Evolutionary conservation across 2,329 filamentous ascomycete species (phyloP).

Genomic region (Aspergillus arachidicola): DNA sequence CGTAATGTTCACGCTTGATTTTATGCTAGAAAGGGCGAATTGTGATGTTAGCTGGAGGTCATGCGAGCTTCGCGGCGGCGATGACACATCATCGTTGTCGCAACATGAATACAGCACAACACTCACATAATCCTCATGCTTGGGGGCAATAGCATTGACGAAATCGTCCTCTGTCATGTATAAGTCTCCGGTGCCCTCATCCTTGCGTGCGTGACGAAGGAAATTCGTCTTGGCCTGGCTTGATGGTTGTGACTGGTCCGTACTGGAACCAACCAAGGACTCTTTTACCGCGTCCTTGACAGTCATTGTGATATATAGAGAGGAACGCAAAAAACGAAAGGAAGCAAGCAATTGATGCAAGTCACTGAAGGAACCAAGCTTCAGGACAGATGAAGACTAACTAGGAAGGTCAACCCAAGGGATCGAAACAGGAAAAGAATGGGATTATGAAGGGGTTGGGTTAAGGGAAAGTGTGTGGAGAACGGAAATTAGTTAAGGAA

Average conservation of each 20-base stretch:
- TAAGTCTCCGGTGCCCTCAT: slow-evolving; percentile 73
- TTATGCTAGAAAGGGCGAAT: slow-evolving; percentile 70
- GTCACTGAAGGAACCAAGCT: slow-evolving; percentile 7
- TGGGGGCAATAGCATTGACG: slow-evolving; percentile 84
- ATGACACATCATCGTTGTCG: slow-evolving; percentile 20
- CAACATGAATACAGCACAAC: slow-evolving; percentile 1
- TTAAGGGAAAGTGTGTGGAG: slow-evolving; percentile 24
- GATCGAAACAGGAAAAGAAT: slow-evolving; percentile 5
- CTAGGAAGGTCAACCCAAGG: slow-evolving; percentile 12
- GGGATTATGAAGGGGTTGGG: slow-evolving; percentile 25
- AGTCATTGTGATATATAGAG: slow-evolving; percentile 41
- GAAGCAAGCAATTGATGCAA: slow-evolving; percentile 11
- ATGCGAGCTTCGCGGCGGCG: background rate
- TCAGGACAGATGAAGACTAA: slow-evolving; percentile 12
- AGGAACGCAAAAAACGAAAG: slow-evolving; percentile 12
- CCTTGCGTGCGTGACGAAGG: slow-evolving; percentile 72
- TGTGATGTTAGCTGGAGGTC: slow-evolving; percentile 19
- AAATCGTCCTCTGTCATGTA: slow-evolving; percentile 87
- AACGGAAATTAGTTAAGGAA: slow-evolving; percentile 20
- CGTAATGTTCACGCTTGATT: slow-evolving; percentile 94
- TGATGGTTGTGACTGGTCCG: slow-evolving; percentile 65
- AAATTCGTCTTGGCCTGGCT: slow-evolving; percentile 77
- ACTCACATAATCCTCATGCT: slow-evolving; percentile 87
- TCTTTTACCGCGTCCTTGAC: slow-evolving; percentile 78
- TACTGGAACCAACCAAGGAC: slow-evolving; percentile 66